Evolutionary conservation across 192 early-diverging fungal genomes (phyloP), one percentile per base, ranked within the genome.

Genomic region (Helicostylum pulchrum): DNA sequence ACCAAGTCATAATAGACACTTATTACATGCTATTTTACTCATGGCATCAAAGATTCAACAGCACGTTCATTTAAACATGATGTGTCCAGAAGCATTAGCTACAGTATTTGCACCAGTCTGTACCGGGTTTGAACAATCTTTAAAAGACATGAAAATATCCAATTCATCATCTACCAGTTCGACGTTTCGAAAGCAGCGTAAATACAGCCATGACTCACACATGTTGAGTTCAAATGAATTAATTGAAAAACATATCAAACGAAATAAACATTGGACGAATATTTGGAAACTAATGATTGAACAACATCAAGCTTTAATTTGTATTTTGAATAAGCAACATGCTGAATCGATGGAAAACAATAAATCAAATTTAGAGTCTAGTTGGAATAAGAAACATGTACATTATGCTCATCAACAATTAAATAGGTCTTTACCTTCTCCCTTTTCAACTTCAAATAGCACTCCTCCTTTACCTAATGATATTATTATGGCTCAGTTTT

Each of bases 71-170:
- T 26, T 55, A 14, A 74, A 74, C 32, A 51, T 54, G 44, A 74
- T 74, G 72, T 65, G 64, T 30, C 72, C 67, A 0, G 72, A 74
- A 51, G 72, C 72, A 53, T 42, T 74, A 14, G 72, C 72, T 2
- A 49, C 67, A 14, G 67, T 74, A 3, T 65, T 74, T 32, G 72
- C 72, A 8, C 72, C 72, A 2, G 57, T 73, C 10, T 67, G 65
- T 42, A 59, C 71, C 3, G 71, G 71, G 0, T 58, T 73, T 15
- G 71, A 73, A 31, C 47, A 73, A 21, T 46, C 44, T 5, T 23
- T 70, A 1, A 55, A 58, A 34, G 59, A 65, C n/a, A 20, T 64
- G 53, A 19, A 20, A 32, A 19, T 26, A 12, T 21, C 42, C 7
- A 45, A 52, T 17, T 48, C 42, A 61, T 12, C 47, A 32, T 15